Base-by-base conservation (phyloP, 768 basidiomycete species). In the Chlorophyllum brunneum region DNA sequence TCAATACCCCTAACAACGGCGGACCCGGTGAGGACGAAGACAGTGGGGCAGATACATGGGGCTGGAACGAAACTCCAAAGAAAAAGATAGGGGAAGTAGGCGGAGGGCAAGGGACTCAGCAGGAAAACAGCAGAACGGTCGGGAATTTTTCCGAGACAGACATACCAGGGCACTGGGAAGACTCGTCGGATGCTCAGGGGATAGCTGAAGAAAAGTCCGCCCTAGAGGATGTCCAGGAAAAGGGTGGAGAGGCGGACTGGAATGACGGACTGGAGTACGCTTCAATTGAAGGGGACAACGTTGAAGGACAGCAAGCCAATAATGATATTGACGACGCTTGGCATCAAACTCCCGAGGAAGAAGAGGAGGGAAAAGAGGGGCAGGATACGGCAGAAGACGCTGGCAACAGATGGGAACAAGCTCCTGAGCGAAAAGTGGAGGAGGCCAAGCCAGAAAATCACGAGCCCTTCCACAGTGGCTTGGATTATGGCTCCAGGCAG, bases 1-100 rank as follows among this genome's bases (percentile, higher is more conserved):
- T 8, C 13, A 38, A 11, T 38, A 18, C 9, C 37, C 37, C 13
- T 15, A 16, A 2, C n/a, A 30, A 45, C n/a, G 29, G 30, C 23
- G 9, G 23, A 8, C 11, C 6, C 11, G 23, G 6, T 18, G 30
- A 51, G 2, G 30, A 23, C 15, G 27, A 31, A 7, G 40, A 49
- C 7, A 36, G 34, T 36, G 34, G 34, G 13, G 34, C 13, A n/a
- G 48, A 51, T 51, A 34, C 18, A 16, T 51, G 49, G 49, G 39
- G 49, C 7, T 42, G 49, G 49, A 31, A 51, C 23, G 49, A 39
- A 24, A 13, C 39, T 42, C 40, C 49, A 15, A 36, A 20, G 20
- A 22, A 30, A 45, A 45, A 15, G 26, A 13, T 10, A 26, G 41
- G 4, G 4, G 24, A 27, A 42, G 41, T n/a, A 1, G 34, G 16